Evolutionary conservation across 441 rosid genomes (phyloP).

Genomic region (Melastoma candidum): DNA sequence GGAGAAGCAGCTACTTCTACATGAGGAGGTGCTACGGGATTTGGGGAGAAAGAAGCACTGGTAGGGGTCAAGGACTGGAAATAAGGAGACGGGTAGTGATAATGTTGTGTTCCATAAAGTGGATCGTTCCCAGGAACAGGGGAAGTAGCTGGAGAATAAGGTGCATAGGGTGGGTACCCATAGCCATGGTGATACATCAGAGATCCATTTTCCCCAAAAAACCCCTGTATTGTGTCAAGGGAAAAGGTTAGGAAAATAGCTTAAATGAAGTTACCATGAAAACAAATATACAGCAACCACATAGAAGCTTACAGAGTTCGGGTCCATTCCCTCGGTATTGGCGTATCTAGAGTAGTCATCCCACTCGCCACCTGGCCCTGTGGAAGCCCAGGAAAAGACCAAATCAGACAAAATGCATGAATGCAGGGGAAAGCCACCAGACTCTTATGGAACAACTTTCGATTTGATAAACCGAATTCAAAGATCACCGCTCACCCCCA

Average conservation of each 20-base stretch:
- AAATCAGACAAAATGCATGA: not conserved
- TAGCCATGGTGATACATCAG: slow-evolving; percentile 49
- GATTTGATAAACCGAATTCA: not conserved
- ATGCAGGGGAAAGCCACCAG: not conserved
- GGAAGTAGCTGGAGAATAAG: slow-evolving; percentile 65
- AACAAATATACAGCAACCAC: too few species aligned
- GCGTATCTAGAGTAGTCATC: slow-evolving; percentile 12
- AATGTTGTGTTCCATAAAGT: slow-evolving; percentile 66
- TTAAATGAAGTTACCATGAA: too few species aligned
- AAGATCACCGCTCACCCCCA: slow-evolving; percentile 6
- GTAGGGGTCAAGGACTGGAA: slow-evolving; percentile 45
- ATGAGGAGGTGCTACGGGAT: slow-evolving; percentile 34
- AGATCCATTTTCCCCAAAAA: slow-evolving; percentile 58
- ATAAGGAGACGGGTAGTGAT: slow-evolving; percentile 63
- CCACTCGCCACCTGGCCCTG: slow-evolving; percentile 15
- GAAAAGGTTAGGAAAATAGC: too few species aligned
- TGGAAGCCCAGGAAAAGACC: not conserved
- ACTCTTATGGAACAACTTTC: not conserved
- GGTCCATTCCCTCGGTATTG: slow-evolving; percentile 15
- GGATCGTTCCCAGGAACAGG: slow-evolving; percentile 77
- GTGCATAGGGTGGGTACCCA: slow-evolving; percentile 56
- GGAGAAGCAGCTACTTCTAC: slow-evolving; percentile 35
- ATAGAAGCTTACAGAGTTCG: slow-evolving; percentile 12
- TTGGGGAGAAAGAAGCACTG: slow-evolving; percentile 44
- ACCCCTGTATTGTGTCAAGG: slow-evolving; percentile 26